phyloP scores from a whole-genome alignment of 2,329 filamentous ascomycete genomes.

The Aspergillus felis region DNA sequence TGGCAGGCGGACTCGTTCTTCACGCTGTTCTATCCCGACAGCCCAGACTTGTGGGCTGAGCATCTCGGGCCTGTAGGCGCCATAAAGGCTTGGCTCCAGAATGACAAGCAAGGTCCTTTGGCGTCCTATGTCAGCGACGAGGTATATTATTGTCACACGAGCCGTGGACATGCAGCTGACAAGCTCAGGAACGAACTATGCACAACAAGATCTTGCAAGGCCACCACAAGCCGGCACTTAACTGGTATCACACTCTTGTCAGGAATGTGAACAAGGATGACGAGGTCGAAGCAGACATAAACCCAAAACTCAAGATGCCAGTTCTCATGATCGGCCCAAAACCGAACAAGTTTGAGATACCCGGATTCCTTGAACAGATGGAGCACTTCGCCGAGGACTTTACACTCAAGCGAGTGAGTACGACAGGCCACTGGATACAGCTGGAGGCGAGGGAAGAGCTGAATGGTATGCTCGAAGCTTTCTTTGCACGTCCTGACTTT shows the following conservation, averaged over 20 bases:
- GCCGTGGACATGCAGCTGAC: background rate
- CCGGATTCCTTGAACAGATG: conserved; percentile 11
- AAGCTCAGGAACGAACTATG: conserved; percentile 12
- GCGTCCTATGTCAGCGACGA: conserved; percentile 17
- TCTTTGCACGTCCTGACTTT: conserved; percentile 5
- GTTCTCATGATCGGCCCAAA: conserved; percentile 16
- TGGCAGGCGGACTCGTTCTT: conserved; percentile 20
- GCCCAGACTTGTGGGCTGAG: conserved; percentile 15
- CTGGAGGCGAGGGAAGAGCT: conserved; percentile 22
- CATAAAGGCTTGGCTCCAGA: conserved; percentile 18
- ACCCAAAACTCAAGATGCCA: conserved; percentile 14
- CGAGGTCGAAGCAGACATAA: conserved; percentile 12
- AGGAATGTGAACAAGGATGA: conserved; percentile 20
- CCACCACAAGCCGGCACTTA: conserved; percentile 14
- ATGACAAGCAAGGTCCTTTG: conserved; percentile 11
- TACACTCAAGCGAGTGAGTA: conserved; percentile 14
- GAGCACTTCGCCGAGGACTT: conserved; percentile 12
- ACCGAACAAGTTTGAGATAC: conserved; percentile 7
- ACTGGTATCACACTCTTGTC: conserved; percentile 23
- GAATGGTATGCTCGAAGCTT: conserved; percentile 17
- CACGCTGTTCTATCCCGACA: conserved; percentile 20
- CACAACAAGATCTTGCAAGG: conserved; percentile 20
- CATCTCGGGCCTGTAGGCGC: conserved; percentile 19
- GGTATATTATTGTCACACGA: conserved; percentile 5
- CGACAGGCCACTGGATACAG: conserved; percentile 23